These are phyloP conservation scores for Iris macrosiphon DNA, from an alignment of 106 monocot genomes.

Conservation along the genomic window DNA sequence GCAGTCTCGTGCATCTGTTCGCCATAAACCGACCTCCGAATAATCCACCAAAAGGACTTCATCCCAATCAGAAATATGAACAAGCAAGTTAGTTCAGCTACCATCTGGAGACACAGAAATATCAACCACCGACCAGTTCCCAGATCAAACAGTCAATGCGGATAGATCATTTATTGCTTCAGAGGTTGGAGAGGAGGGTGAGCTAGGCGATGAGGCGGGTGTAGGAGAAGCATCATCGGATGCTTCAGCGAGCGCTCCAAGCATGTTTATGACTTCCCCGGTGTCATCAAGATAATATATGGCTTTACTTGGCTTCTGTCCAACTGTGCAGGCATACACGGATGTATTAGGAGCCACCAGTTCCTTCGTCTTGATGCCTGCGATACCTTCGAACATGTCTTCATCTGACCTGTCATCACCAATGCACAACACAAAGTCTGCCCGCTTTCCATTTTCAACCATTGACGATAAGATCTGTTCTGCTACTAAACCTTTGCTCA, in stretches of 20 bases:
- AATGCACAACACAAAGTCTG: constrained; percentile 45
- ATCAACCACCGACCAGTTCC: no score
- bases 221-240: not conserved
- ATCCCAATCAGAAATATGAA: no score
- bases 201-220: no score
- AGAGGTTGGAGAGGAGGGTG: no score
- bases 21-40: no score
- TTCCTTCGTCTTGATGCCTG: not conserved
- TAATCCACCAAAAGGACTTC: no score
- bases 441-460: constrained; percentile 11
- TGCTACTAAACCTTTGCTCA: constrained; percentile 38
- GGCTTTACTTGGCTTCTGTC: constrained; percentile 61
- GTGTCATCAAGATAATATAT: constrained; percentile 54
- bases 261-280: constrained; percentile 29
- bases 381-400: constrained; percentile 51
- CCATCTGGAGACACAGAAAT: no score
- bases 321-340: constrained; percentile 51
- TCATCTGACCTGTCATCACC: constrained; percentile 62
- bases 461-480: constrained; percentile 34
- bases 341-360: constrained; percentile 12
- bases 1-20: no score
- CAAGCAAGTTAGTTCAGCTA: no score
- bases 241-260: constrained; percentile 28
- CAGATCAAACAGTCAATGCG: no score
- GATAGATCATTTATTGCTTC: no score